A percentile compares a stretch with the other conserved stretches of the same genome.
These are phyloP conservation scores for Erythrobasidium yunnanense DNA, from an alignment of 768 basidiomycete species.

Conservation along the genomic window DNA sequence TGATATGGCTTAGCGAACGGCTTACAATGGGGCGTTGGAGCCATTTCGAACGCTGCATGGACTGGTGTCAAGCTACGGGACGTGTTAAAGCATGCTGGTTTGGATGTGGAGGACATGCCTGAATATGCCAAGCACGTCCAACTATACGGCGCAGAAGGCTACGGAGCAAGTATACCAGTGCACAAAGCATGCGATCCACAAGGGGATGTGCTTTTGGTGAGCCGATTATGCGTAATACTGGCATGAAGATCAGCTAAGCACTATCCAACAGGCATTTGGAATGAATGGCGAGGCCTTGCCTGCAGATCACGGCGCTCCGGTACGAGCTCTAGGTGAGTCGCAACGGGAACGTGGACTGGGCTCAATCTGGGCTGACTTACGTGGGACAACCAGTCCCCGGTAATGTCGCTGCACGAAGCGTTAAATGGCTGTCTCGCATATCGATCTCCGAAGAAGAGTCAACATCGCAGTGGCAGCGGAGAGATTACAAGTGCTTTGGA, in stretches of 20 bases:
- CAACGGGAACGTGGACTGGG: not conserved
- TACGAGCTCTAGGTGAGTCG: conserved; percentile 48
- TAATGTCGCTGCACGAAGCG: conserved; percentile 30
- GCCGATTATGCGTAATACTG: not conserved
- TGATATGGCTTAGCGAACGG: conserved; percentile 45
- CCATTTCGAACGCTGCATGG: conserved; percentile 62
- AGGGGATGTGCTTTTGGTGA: conserved; percentile 49
- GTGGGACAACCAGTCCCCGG: conserved; percentile 25
- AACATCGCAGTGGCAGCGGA: conserved; percentile 60
- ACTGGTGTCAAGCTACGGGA: conserved; percentile 53
- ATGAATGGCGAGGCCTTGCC: conserved; percentile 57
- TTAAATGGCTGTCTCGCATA: conserved; percentile 32
- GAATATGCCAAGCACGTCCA: conserved; percentile 48
- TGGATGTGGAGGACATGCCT: conserved; percentile 43
- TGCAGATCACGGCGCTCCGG: conserved; percentile 55
- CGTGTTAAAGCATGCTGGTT: conserved; percentile 44
- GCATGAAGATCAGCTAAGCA: not conserved
- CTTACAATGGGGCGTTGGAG: conserved; percentile 57
- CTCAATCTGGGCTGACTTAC: not conserved
- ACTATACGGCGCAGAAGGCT: conserved; percentile 54
- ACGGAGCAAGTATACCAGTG: conserved; percentile 56
- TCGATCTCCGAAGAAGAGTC: conserved; percentile 46
- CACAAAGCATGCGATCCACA: conserved; percentile 47
- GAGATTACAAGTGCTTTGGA: conserved; percentile 59
- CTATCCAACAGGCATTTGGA: conserved; percentile 46